A percentile compares a stretch with the other conserved stretches of the same genome.
phyloP scores from a whole-genome alignment of 441 rosid species.

The Pelargonium myrrhifolium region DNA sequence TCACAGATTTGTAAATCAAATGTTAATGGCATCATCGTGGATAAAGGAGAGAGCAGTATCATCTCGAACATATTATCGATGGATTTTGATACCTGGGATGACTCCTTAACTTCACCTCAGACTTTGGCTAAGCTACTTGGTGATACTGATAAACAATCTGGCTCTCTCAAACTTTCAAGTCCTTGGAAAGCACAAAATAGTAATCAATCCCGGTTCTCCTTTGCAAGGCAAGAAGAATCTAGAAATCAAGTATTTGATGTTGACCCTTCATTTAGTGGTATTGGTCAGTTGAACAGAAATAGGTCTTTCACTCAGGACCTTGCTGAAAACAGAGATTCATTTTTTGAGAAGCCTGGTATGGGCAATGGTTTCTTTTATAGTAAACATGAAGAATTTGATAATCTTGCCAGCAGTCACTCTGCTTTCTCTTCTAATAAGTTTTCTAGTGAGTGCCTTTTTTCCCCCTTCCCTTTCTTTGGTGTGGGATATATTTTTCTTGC shows the following conservation, averaged over 20 bases:
- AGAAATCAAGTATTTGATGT: conserved; percentile 34
- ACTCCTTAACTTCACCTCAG: conserved; percentile 57
- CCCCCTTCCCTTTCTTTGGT: neutral
- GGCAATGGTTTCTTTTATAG: conserved; percentile 47
- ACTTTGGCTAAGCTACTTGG: conserved; percentile 53
- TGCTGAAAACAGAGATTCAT: conserved; percentile 37
- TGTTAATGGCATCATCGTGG: conserved; percentile 24
- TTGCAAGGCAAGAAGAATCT: conserved; percentile 73
- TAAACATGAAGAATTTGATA: conserved; percentile 42
- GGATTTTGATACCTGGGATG: conserved; percentile 85
- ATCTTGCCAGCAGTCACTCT: conserved; percentile 29
- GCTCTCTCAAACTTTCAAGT: conserved; percentile 39
- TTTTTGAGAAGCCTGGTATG: conserved; percentile 31
- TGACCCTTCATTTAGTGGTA: conserved; percentile 30
- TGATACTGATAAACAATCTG: conserved; percentile 45
- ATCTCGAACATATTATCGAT: conserved; percentile 69
- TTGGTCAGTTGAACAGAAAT: conserved; percentile 36
- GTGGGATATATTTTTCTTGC: neutral
- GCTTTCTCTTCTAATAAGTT: conserved; percentile 43
- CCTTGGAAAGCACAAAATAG: conserved; percentile 53
- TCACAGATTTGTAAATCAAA: conserved; percentile 19
- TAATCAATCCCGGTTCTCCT: conserved; percentile 86
- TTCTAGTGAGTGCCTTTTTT: conserved; percentile 44
- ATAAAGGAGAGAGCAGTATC: conserved; percentile 61
- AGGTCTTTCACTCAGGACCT: conserved; percentile 34